phyloP scores from a whole-genome alignment of 441 rosid genomes.

The Adansonia gregorii region DNA sequence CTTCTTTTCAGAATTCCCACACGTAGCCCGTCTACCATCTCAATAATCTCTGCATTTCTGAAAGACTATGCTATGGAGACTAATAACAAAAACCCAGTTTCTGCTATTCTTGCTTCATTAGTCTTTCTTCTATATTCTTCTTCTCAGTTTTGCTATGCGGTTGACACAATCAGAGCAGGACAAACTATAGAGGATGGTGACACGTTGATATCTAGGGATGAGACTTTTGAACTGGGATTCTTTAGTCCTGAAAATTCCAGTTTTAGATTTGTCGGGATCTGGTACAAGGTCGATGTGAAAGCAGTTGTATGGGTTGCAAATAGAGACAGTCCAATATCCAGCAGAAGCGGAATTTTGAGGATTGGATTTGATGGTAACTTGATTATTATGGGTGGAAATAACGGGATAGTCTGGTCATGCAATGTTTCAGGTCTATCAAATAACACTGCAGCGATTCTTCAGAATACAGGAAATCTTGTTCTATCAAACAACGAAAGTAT shows the following conservation, averaged over 20 bases:
- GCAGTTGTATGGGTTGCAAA: slow-evolving; percentile 84
- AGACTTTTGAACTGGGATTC: slow-evolving; percentile 67
- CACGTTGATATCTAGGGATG: slow-evolving; percentile 46
- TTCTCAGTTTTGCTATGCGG: slow-evolving; percentile 40
- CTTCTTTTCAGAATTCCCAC: not conserved
- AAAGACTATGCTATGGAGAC: slow-evolving; percentile 9
- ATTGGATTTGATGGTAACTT: slow-evolving; percentile 63
- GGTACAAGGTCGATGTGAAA: slow-evolving; percentile 59
- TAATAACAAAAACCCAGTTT: slow-evolving; percentile 17
- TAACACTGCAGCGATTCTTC: slow-evolving; percentile 42
- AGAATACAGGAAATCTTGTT: slow-evolving; percentile 49
- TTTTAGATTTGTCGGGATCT: slow-evolving; percentile 62
- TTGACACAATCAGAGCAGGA: slow-evolving; percentile 46
- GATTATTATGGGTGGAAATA: slow-evolving; percentile 46
- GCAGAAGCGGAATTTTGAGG: slow-evolving; percentile 47
- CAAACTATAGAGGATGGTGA: slow-evolving; percentile 51
- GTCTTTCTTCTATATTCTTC: slow-evolving; percentile 36
- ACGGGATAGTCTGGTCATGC: slow-evolving; percentile 55
- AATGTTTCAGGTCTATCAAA: slow-evolving; percentile 38
- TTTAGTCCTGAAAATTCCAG: slow-evolving; percentile 50
- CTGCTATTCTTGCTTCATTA: slow-evolving; percentile 26
- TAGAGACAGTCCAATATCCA: slow-evolving; percentile 59
- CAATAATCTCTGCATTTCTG: slow-evolving; percentile 3
- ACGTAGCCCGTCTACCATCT: not conserved
- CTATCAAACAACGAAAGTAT: slow-evolving; percentile 37